Conservation (phyloP, 2,329 filamentous ascomycete species). For the Cladosporium sp. region DNA sequence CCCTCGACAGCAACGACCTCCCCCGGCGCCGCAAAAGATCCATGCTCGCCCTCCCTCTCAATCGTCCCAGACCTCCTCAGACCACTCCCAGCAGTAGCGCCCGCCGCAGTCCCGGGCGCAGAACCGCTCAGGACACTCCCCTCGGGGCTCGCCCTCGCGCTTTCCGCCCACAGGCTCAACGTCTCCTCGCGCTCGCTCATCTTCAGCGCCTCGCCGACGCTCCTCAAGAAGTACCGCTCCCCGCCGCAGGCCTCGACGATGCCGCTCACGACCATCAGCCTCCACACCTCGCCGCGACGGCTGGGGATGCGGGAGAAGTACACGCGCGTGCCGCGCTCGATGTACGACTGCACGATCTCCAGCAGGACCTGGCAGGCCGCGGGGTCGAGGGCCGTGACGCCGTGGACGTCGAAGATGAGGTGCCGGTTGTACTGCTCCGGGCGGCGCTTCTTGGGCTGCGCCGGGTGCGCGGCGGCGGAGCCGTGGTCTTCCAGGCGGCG, state of each 20-base stretch:
- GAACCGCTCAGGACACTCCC: slow-evolving; percentile 1
- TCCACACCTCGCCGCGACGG: slow-evolving; percentile 61
- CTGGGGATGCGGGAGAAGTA: slow-evolving; percentile 66
- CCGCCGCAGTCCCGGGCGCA: background rate
- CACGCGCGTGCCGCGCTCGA: slow-evolving; percentile 72
- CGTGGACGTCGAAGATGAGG: slow-evolving; percentile 95
- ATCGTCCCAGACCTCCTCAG: background rate
- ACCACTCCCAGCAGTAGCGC: background rate
- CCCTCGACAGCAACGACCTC: slow-evolving; percentile 11
- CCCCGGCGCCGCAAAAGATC: background rate
- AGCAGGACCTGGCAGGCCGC: slow-evolving; percentile 87
- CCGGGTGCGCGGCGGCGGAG: slow-evolving; percentile 80
- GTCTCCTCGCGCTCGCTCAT: slow-evolving; percentile 71
- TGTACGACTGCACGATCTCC: slow-evolving; percentile 83
- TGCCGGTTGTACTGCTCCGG: slow-evolving; percentile 79
- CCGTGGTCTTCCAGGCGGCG: slow-evolving; percentile 86
- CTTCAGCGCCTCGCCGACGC: slow-evolving; percentile 80
- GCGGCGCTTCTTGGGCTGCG: slow-evolving; percentile 73
- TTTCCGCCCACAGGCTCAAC: slow-evolving; percentile 13
- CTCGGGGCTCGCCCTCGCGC: slow-evolving; percentile 10
- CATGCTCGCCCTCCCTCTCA: background rate
- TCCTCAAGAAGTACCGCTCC: slow-evolving; percentile 71
- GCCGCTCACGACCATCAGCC: slow-evolving; percentile 72
- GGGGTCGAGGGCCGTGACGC: slow-evolving; percentile 92
- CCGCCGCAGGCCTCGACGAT: slow-evolving; percentile 85